Evolutionary conservation across 345 rosid species (phyloP), one percentile per base, ranked within the genome.

Genomic region (Syzygium aqueum): DNA sequence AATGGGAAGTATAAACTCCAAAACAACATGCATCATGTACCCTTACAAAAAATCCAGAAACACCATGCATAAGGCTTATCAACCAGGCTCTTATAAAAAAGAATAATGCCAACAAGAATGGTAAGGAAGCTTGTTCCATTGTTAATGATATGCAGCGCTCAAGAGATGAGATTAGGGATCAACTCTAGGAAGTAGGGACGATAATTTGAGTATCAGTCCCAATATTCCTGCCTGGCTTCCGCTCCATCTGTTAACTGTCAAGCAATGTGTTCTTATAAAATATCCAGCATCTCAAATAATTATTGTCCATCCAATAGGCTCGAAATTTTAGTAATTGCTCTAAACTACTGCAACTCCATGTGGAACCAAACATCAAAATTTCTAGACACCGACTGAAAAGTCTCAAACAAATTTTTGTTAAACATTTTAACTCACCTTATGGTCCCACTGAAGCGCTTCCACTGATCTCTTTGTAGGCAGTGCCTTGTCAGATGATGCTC

Each of bases 401-500:
- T 65, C 30, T 40, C 14, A 17, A 59, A 16, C 6, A 15, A 59
- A 53, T 33, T 9, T 61, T 28, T 51, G 46, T 15, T 73, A 22
- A 67, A 77, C 50, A 25, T 50, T 23, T 86, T 19, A 86, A 78
- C 88, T 22, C 84, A 86, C 88, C 40, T 11, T n/a, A 86, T 82
- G 78, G 53, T 86, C 77, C 67, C 27, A 80, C 9, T 78, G 82
- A 51, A 30, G 53, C 28, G 19, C 59, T 56, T 84, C 85, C 46
- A 14, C 84, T 16, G 46, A 85, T 51, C 90, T 86, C 88, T 83
- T 86, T 40, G 88, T 77, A 23, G 86, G 86, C 67, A 46, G 77
- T 15, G 51, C 77, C 84, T 50, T 53, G 40, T 89, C 50, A 12
- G 82, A 22, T 85, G 83, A 43, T 77, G 65, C 83, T 83, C 61